Base-by-base conservation (phyloP, 306 rosid genomes). In the Prunus persica region DNA sequence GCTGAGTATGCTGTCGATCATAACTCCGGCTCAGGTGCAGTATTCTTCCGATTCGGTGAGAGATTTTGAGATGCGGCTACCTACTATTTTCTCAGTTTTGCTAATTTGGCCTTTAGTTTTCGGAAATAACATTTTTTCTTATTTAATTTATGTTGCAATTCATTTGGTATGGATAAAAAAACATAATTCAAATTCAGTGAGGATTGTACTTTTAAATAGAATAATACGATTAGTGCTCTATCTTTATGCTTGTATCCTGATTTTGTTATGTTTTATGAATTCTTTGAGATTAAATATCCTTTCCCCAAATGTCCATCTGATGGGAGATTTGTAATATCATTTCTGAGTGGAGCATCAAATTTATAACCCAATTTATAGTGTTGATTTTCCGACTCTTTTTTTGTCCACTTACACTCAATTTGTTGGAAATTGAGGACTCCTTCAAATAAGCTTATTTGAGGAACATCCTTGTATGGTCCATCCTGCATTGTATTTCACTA, bases 31-130 rank as follows among this genome's bases (percentile, higher is more conserved):
- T 83, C 91, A 13, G 99, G 98, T 41, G 93, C 97, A 28, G 64
- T 93, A n/a, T 92, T 91, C 82, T 91, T 96, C 90, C 97, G 99
- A 56, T 96, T 92, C 11, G 98, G 98, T 47, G 99, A 96, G 84
- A 84, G 98, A 81, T 96, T 96, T 84, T 96, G 84, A 92, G 86
- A 63, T 79, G 74, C 27, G 52, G 11, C 2, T 7, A 16, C 43
- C 76, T 32, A 69, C 28, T 51, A 57, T 67, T 76, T 70, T 14
- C 9, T 32, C 80, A 60, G 49, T 75, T 73, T 77, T 86, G 71
- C 69, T 76, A 51, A 79, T 63, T 78, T 63, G 74, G 66, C 72
- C 73, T 70, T 28, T 76, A 77, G 49, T 52, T 80, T 86, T 72
- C 68, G 69, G 80, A 82, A 25, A 51, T 19, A 65, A 65, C 4